Percentiles rank a stretch among this genome's conserved stretches.
phyloP scores from a whole-genome alignment of 225 moss, liverwort and hornwort genomes.

The Straminergon stramineum region DNA sequence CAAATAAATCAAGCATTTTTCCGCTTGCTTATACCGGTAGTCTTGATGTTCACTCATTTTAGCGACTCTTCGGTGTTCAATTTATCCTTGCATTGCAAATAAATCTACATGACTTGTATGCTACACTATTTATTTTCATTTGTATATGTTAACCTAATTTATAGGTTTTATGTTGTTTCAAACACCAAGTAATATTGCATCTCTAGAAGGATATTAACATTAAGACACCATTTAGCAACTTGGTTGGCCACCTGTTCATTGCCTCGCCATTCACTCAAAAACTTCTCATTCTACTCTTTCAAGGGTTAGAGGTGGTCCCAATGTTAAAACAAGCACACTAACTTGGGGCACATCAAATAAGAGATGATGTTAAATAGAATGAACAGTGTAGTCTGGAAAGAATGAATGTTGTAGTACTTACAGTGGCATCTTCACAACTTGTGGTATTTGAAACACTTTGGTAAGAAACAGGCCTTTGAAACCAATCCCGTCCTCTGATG shows the following conservation, averaged over 20 bases:
- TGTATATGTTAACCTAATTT: neutral
- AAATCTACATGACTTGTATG: neutral
- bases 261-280: neutral
- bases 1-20: neutral
- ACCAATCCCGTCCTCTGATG: conserved; percentile 7
- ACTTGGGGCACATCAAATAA: neutral
- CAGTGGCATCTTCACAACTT: conserved; percentile 2
- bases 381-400: neutral
- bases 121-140: neutral
- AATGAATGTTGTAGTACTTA: neutral
- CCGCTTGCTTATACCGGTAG: neutral
- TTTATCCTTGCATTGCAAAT: neutral
- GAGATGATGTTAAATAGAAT: neutral
- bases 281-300: neutral
- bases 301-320: neutral
- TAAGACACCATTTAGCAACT: neutral
- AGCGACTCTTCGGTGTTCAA: neutral
- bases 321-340: neutral
- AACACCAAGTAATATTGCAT: neutral
- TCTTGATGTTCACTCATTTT: neutral
- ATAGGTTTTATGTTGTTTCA: neutral
- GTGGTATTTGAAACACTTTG: neutral
- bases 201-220: neutral
- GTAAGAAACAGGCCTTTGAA: conserved; percentile 2
- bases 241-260: neutral